Conservation (phyloP, 768 basidiomycete genomes). For the Porpolomopsis calyptriformis region DNA sequence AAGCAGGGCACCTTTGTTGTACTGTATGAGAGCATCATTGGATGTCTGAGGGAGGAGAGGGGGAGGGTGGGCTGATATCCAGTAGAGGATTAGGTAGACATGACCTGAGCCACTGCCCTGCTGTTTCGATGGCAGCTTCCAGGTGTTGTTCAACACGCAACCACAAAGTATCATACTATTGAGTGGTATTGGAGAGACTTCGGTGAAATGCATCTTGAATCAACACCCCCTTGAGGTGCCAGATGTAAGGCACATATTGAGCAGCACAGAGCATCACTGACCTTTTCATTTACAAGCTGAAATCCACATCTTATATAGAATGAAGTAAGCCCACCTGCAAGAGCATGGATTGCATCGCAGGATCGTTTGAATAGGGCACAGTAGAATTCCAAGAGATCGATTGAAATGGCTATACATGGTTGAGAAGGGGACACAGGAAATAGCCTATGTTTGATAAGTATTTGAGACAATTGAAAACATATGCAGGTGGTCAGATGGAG, state of each 20-base stretch:
- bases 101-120: background rate
- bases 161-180: conserved; percentile 20
- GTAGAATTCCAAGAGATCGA: conserved; percentile 25
- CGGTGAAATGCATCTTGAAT: conserved; percentile 22
- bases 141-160: conserved; percentile 11
- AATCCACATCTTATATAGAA: conserved; percentile 23
- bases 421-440: no score
- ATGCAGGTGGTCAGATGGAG: no score
- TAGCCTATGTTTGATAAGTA: no score
- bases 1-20: conserved; percentile 24
- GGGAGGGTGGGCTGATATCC: no score
- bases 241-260: no score
- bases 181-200: conserved; percentile 16
- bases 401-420: no score
- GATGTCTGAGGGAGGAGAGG: background rate
- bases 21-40: no score
- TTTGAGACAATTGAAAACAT: no score
- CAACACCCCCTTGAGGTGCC: conserved; percentile 17
- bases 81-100: no score
- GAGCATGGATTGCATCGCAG: conserved; percentile 25
- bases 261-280: no score
- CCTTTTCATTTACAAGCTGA: conserved; percentile 10
- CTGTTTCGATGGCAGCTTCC: conserved; percentile 6
- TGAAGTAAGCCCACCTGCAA: conserved; percentile 18
- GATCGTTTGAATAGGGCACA: conserved; percentile 24